Percentiles rank a stretch among this genome's conserved stretches.
These are phyloP conservation scores for Kwoniella dendrophila DNA, from an alignment of 768 basidiomycete species.

Conservation along the genomic window DNA sequence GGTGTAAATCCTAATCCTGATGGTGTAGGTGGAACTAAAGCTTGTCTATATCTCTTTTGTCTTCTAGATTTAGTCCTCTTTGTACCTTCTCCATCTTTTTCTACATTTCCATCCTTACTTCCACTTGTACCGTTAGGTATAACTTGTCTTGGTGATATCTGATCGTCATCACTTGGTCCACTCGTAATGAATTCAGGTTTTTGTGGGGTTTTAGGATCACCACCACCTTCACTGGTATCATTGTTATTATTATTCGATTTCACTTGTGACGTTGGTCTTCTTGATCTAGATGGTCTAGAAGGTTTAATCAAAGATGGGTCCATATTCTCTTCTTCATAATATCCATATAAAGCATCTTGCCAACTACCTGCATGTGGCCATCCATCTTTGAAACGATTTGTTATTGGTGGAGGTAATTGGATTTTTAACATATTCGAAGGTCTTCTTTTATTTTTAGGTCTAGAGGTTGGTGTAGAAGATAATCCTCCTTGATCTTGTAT, in stretches of 20 bases:
- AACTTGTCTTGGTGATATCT: not conserved
- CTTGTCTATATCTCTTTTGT: constrained; percentile 35
- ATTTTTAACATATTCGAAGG: constrained; percentile 18
- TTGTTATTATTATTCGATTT: not conserved
- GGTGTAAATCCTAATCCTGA: constrained; percentile 46
- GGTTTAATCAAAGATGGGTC: too few species aligned
- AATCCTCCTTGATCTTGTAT: not conserved
- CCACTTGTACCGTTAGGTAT: not conserved
- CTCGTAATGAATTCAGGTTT: constrained; percentile 1
- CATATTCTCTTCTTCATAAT: constrained; percentile 25
- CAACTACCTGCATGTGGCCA: constrained; percentile 48
- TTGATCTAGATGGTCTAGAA: constrained; percentile 3
- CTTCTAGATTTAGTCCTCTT: constrained; percentile 17
- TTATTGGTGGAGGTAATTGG: constrained; percentile 29
- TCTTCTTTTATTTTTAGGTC: constrained; percentile 21
- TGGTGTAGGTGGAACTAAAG: constrained; percentile 44
- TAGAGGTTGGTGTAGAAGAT: constrained; percentile 13
- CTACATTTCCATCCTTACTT: not conserved
- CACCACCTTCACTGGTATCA: not conserved
- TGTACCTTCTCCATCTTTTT: constrained; percentile 1
- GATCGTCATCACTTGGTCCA: constrained; percentile 2
- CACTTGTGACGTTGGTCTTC: constrained; percentile 3
- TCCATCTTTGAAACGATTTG: constrained; percentile 35
- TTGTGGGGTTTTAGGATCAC: constrained; percentile 11
- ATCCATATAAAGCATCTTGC: constrained; percentile 46